Evolutionary conservation across 2,329 filamentous ascomycete species (phyloP).

Genomic region (Colletotrichum simmondsii): DNA sequence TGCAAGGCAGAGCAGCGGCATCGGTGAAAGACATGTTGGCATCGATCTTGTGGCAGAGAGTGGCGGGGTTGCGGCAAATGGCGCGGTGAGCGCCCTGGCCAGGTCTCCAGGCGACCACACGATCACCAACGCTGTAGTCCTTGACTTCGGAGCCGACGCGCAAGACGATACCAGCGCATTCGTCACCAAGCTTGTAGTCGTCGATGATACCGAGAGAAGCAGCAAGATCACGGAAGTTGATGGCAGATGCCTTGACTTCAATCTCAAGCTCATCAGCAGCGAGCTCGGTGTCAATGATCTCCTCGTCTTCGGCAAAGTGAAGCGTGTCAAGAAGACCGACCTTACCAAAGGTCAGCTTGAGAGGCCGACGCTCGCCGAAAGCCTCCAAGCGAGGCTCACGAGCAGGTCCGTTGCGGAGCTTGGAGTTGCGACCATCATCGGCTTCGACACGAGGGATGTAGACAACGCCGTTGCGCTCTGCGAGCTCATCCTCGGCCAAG

Average conservation of each 20-base stretch:
- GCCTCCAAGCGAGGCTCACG: constrained; percentile 38
- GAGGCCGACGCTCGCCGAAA: constrained; percentile 27
- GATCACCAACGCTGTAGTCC: constrained; percentile 44
- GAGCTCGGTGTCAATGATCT: constrained; percentile 33
- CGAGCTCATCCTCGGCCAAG: constrained; percentile 37
- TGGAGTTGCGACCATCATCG: constrained; percentile 38
- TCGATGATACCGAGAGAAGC: constrained; percentile 40
- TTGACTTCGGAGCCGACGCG: constrained; percentile 35
- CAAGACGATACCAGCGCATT: constrained; percentile 38
- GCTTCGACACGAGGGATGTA: constrained; percentile 39
- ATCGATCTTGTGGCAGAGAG: constrained; percentile 41
- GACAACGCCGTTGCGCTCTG: constrained; percentile 38
- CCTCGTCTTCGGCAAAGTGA: constrained; percentile 41
- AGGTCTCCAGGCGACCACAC: constrained; percentile 39
- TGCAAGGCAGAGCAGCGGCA: constrained; percentile 41
- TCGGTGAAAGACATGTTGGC: constrained; percentile 39
- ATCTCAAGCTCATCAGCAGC: constrained; percentile 43
- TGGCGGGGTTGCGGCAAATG: constrained; percentile 42
- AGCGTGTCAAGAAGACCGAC: constrained; percentile 43
- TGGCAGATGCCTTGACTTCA: constrained; percentile 41
- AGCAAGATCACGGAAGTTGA: constrained; percentile 51
- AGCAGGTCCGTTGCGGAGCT: constrained; percentile 38
- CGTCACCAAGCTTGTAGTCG: constrained; percentile 39
- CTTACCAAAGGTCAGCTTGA: constrained; percentile 36
- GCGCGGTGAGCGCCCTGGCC: constrained; percentile 40